Percentiles rank a stretch among this genome's conserved stretches.
These are phyloP conservation scores for Podospora pseudoanserina DNA, from an alignment of 495 filamentous ascomycete species.

Conservation along the genomic window DNA sequence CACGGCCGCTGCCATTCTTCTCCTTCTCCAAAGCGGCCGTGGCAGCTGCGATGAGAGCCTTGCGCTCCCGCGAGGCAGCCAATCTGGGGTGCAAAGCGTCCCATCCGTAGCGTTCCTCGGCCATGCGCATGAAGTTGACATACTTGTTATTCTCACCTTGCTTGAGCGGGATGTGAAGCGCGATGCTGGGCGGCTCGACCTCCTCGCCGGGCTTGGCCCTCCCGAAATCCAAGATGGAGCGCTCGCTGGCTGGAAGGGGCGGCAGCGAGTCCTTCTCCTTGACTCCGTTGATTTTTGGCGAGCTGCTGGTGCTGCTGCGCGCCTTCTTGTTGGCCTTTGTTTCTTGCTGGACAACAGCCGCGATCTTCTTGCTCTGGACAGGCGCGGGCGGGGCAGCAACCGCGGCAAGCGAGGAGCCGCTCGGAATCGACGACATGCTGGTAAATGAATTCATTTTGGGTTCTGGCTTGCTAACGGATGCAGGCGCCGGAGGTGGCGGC, in stretches of 20 bases:
- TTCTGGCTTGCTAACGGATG: constrained; percentile 17
- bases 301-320: constrained; percentile 38
- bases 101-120: constrained; percentile 91
- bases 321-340: constrained; percentile 42
- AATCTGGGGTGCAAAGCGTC: constrained; percentile 86
- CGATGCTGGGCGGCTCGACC: constrained; percentile 67
- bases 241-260: constrained; percentile 37
- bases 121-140: constrained; percentile 90
- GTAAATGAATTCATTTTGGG: constrained; percentile 40
- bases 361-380: constrained; percentile 32
- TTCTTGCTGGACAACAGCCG: constrained; percentile 33
- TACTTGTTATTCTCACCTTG: constrained; percentile 75
- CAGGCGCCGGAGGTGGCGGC: constrained; percentile 28
- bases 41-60: constrained; percentile 78
- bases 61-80: constrained; percentile 75
- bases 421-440: constrained; percentile 30
- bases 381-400: constrained; percentile 15
- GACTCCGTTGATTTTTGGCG: constrained; percentile 37
- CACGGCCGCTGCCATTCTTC: constrained; percentile 65
- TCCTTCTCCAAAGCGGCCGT: constrained; percentile 79
- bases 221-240: constrained; percentile 52
- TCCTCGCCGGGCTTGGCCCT: constrained; percentile 47
- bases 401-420: not conserved
- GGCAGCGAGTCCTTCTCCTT: constrained; percentile 42
- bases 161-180: constrained; percentile 74